Conservation (phyloP, 2,329 filamentous ascomycete genomes). For the Ophiostoma australiae region DNA sequence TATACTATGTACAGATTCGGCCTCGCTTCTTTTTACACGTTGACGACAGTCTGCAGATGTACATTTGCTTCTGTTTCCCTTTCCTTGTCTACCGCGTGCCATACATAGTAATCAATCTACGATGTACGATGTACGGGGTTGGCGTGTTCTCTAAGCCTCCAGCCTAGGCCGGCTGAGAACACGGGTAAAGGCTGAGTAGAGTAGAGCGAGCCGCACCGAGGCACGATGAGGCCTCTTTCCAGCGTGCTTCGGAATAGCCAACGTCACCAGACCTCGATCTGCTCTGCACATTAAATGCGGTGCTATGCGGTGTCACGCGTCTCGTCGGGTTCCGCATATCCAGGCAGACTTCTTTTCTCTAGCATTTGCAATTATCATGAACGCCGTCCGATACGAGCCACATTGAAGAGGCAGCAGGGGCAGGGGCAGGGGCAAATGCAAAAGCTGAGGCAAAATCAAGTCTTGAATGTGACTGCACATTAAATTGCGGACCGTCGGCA, state of each 20-base stretch:
- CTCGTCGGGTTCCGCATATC: neutral
- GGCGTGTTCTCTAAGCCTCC: neutral
- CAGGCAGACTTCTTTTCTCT: neutral
- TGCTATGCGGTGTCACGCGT: neutral
- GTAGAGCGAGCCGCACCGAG: neutral
- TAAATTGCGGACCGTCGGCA: neutral
- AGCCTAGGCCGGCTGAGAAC: neutral
- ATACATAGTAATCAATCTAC: neutral
- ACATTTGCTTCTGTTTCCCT: neutral
- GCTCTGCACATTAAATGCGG: neutral
- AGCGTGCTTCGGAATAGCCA: neutral
- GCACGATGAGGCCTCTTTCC: neutral
- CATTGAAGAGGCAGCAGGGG: neutral
- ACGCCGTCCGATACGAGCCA: neutral
- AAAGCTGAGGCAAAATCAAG: neutral
- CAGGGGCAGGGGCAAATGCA: neutral
- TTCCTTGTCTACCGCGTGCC: neutral
- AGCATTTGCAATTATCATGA: neutral
- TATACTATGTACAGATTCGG: neutral
- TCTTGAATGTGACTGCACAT: neutral
- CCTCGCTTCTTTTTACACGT: neutral
- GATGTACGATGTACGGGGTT: neutral
- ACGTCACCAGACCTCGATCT: neutral
- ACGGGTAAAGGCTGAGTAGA: no score
- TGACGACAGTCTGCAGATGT: neutral